These are phyloP conservation scores for Calonectria leucothoes DNA, from an alignment of 2,329 filamentous ascomycete genomes.

Conservation along the genomic window DNA sequence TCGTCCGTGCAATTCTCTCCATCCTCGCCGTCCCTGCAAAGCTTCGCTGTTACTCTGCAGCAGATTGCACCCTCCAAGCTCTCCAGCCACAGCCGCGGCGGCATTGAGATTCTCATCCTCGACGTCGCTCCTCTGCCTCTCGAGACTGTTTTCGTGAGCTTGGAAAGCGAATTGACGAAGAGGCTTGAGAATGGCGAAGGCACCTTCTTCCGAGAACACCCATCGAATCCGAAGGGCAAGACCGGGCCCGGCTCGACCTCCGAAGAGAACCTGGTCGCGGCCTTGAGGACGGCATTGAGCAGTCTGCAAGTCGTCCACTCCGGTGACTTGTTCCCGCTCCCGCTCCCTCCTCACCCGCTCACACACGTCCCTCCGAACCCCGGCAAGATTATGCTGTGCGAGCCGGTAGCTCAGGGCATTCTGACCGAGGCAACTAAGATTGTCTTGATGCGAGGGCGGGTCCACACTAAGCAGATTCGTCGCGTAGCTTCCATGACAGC, in stretches of 20 bases:
- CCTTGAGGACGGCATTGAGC: conserved; percentile 80
- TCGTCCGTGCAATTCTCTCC: conserved; percentile 85
- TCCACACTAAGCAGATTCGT: conserved; percentile 64
- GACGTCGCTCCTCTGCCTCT: conserved; percentile 84
- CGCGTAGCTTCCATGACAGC: conserved; percentile 59
- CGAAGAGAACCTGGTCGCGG: conserved; percentile 70
- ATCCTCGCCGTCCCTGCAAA: conserved; percentile 78
- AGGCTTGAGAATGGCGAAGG: conserved; percentile 86
- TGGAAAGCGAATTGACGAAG: conserved; percentile 84
- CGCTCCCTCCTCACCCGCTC: conserved; percentile 85
- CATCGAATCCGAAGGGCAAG: conserved; percentile 53
- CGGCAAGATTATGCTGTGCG: conserved; percentile 90
- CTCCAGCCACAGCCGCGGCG: conserved; percentile 76
- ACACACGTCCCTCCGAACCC: conserved; percentile 87
- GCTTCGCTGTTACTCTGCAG: conserved; percentile 80
- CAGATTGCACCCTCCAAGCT: conserved; percentile 81
- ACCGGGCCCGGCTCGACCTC: conserved; percentile 51
- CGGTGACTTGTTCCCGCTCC: conserved; percentile 82
- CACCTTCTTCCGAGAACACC: conserved; percentile 79
- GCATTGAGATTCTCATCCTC: conserved; percentile 86
- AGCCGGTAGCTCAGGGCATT: conserved; percentile 91
- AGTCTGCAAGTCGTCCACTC: conserved; percentile 82
- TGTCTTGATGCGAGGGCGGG: conserved; percentile 76
- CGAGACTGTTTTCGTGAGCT: conserved; percentile 86
- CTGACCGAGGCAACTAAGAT: conserved; percentile 84